These are phyloP conservation scores for Platanthera zijinensis DNA, from an alignment of 106 monocot species.

Conservation along the genomic window DNA sequence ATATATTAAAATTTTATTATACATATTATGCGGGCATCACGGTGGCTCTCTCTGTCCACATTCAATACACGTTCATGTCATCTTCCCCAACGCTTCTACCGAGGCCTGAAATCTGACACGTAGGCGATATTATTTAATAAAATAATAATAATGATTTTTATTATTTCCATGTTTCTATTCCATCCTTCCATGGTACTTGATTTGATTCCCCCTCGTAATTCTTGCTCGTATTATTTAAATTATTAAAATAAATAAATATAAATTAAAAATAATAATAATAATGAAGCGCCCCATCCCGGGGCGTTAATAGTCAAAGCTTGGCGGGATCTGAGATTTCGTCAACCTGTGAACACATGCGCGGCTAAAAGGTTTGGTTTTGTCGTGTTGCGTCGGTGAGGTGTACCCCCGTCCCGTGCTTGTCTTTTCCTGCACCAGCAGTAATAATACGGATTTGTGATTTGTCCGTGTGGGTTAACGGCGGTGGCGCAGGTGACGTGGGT, in stretches of 20 bases:
- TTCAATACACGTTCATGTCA: neutral
- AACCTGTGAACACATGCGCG: constrained; percentile 1
- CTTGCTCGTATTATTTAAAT: neutral
- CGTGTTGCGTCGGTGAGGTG: neutral
- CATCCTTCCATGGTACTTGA: constrained; percentile 13
- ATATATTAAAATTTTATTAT: no score
- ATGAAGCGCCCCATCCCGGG: neutral
- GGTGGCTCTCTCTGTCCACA: neutral
- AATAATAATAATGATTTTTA: no score
- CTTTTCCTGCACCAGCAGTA: neutral
- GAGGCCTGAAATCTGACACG: neutral
- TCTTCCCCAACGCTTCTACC: neutral
- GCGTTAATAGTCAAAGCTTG: constrained; percentile 3
- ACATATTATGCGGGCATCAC: neutral
- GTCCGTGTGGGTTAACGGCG: neutral
- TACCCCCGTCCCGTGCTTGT: neutral
- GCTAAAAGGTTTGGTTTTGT: neutral
- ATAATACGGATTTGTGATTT: no score
- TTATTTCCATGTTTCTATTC: constrained; percentile 12
- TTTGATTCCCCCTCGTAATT: constrained; percentile 7
- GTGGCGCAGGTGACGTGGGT: constrained; percentile 56
- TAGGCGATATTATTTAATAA: no score
- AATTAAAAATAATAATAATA: neutral
- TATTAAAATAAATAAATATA: neutral
- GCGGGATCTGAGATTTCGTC: neutral